phyloP scores from a whole-genome alignment of 441 rosid genomes.

The Pelargonium myrrhifolium region DNA sequence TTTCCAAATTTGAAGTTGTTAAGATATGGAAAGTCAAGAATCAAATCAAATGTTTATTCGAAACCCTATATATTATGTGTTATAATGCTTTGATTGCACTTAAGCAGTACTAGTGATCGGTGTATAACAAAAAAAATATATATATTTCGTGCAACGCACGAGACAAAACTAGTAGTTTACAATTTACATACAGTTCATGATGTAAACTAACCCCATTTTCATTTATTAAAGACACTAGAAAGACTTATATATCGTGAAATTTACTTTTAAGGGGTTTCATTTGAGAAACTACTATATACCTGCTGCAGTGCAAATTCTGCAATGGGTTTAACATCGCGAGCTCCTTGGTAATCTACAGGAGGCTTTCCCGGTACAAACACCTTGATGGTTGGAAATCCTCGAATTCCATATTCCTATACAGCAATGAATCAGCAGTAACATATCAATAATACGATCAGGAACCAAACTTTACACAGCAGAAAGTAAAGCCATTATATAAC shows the following conservation, averaged over 20 bases:
- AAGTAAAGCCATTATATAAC: too few species aligned
- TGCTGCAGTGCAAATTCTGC: constrained; percentile 74
- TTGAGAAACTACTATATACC: constrained; percentile 36
- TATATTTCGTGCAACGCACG: too few species aligned
- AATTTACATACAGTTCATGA: neutral
- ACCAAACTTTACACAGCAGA: neutral
- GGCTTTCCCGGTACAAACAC: constrained; percentile 88
- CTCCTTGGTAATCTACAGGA: constrained; percentile 91
- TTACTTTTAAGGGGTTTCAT: neutral
- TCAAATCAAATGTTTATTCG: too few species aligned
- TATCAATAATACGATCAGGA: neutral
- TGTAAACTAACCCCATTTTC: neutral
- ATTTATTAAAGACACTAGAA: neutral
- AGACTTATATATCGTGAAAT: neutral
- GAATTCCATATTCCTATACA: constrained; percentile 79
- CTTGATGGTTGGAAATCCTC: constrained; percentile 92
- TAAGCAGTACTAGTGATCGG: too few species aligned
- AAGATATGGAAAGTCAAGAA: too few species aligned
- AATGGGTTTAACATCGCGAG: constrained; percentile 89
- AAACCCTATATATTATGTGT: too few species aligned
- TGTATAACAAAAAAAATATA: too few species aligned
- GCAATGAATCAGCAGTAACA: constrained; percentile 17
- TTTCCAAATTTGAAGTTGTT: too few species aligned
- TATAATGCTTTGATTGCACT: too few species aligned
- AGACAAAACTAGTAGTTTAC: too few species aligned